Conservation (phyloP, 2,329 filamentous ascomycete species). For the Akanthomyces uredinophilus region DNA sequence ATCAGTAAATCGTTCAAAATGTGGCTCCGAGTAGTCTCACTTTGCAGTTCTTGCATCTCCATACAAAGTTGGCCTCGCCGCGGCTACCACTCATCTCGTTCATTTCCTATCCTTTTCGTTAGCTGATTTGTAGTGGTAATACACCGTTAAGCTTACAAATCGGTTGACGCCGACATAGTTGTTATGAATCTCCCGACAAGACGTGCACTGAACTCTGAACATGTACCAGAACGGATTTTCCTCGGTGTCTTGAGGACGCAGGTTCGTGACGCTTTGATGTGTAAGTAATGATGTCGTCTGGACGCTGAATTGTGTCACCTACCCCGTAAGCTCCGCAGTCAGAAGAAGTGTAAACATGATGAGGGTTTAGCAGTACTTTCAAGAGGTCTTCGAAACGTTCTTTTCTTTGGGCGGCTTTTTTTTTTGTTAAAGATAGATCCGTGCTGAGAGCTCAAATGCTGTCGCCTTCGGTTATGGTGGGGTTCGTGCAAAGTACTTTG, state of each 20-base stretch:
- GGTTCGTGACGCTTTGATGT: slow-evolving; percentile 70
- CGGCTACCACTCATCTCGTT: slow-evolving; percentile 90
- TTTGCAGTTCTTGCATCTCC: slow-evolving; percentile 98
- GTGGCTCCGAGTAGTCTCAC: slow-evolving; percentile 38
- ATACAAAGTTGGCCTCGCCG: slow-evolving; percentile 98
- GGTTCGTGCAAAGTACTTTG: slow-evolving; percentile 4
- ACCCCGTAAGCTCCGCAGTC: slow-evolving; percentile 67
- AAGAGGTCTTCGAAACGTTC: neutral
- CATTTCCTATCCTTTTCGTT: slow-evolving; percentile 58
- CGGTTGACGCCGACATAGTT: slow-evolving; percentile 84
- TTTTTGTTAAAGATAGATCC: neutral
- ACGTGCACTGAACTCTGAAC: slow-evolving; percentile 98
- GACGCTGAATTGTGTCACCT: slow-evolving; percentile 22
- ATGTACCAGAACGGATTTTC: slow-evolving; percentile 91
- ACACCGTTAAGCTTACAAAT: slow-evolving; percentile 58
- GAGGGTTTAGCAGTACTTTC: neutral
- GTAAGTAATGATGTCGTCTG: slow-evolving; percentile 1
- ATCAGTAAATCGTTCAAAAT: neutral
- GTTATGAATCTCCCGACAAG: slow-evolving; percentile 83
- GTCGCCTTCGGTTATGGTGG: neutral
- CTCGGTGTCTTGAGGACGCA: slow-evolving; percentile 76
- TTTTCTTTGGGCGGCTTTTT: slow-evolving; percentile 3
- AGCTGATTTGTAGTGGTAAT: neutral
- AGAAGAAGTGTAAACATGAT: slow-evolving; percentile 62
- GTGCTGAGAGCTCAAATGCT: neutral